Base-by-base conservation (phyloP, 2,329 filamentous ascomycete species). In the Septoria linicola region DNA sequence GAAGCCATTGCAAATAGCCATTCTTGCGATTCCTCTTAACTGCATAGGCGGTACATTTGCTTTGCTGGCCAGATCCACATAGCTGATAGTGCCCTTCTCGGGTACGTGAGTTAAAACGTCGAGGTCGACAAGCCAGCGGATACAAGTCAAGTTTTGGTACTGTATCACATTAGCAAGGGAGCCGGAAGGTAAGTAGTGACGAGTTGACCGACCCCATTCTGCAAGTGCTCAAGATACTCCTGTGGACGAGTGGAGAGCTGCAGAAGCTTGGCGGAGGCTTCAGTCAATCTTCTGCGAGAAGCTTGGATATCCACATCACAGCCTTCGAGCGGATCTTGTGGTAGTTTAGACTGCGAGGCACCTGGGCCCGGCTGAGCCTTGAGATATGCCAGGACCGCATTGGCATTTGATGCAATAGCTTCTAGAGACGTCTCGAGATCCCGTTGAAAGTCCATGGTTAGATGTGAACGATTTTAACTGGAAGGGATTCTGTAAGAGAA, bases 111-210 rank as follows among this genome's bases (percentile, higher is more conserved):
- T 32, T 16, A 58, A 32, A 21, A 61, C 41, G 23, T 58, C 40
- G 17, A 59, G 40, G 27, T 54, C 44, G 30, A 53, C 44, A 23
- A 61, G 57, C 59, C 59, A 61, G 54, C 49, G 52, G 7, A 59
- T 43, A 42, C 59, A 57, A 20, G 52, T 58, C 30, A 58, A 36
- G 14, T 55, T 47, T 47, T 58, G 57, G 31, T 58, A 57, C 54
- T 59, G 35, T 34, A 14, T 35, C 42, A 34, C 25, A 19, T 52
- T 36, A 51, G 42, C 35, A 14, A 39, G 35, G n/a, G 30, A 14
- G 16, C 10, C 13, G 13, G 17, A 19, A 3, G 19, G 4, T 5
- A 14, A 11, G 3, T 16, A 19, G 17, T 19, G 7, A 23, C 27
- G 5, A 17, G 11, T 16, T 37, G 10, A 35, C 58, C 36, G 49